Conservation (phyloP, 2,329 filamentous ascomycete species). For the Xylaria sp. region DNA sequence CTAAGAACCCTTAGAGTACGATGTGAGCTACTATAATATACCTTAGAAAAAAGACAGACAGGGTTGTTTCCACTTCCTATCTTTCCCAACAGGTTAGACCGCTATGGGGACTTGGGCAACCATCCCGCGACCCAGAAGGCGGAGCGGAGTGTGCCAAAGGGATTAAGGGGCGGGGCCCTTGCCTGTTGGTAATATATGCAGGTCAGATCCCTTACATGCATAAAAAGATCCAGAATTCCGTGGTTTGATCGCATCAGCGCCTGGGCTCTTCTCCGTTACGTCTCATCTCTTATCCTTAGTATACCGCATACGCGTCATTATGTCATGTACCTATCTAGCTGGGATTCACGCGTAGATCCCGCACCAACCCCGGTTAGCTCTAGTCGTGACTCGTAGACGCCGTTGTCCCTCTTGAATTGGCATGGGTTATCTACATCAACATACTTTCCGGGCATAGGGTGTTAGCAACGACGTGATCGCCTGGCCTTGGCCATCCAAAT, state of each 20-base stretch:
- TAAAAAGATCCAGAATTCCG: background rate
- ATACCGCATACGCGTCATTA: background rate
- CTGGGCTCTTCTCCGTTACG: background rate
- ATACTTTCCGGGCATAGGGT: background rate
- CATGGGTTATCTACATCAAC: constrained; percentile 14
- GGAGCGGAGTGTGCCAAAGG: background rate
- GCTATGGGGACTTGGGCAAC: background rate
- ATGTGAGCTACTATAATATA: background rate
- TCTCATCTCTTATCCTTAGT: background rate
- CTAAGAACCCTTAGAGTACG: background rate
- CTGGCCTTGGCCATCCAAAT: background rate
- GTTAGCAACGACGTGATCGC: background rate
- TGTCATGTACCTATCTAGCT: background rate
- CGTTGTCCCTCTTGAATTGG: background rate
- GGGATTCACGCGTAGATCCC: background rate
- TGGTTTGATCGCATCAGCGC: background rate
- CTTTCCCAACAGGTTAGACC: background rate
- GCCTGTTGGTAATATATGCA: background rate
- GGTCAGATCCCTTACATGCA: background rate
- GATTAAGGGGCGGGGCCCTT: background rate
- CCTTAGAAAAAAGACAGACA: background rate
- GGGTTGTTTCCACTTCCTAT: background rate
- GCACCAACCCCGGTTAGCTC: background rate
- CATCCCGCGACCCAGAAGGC: background rate
- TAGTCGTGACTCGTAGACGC: background rate